Evolutionary conservation across 441 rosid genomes (phyloP), one percentile per base, ranked within the genome.

Genomic region (Brassica hybrid): DNA sequence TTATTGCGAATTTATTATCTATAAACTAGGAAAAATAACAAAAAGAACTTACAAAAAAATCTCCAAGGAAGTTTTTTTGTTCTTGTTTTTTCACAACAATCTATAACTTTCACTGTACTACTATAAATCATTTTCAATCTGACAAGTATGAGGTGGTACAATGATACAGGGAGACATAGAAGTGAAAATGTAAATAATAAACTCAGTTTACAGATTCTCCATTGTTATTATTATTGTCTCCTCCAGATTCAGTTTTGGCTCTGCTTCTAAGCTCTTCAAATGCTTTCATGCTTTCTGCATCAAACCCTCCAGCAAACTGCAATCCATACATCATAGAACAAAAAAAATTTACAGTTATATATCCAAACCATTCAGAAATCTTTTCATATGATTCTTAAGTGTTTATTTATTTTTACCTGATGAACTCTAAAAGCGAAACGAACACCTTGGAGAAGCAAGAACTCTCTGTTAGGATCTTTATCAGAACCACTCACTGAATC

Each of bases 221-320:
- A 13, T 12, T 75, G 71, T 85, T 83, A 57, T 78, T 89, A 68
- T 52, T 73, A 16, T 82, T 85, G 72, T 84, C 87, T 76, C 76
- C 87, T 11, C 71, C 79, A 63, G 76, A 80, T 60, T 74, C 76
- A 71, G 92, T 72, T 74, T 86, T 83, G 67, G 89, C 89, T 30
- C 95, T 94, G 76, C 85, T 88, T 77, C 98, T 84, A 71, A 95
- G 84, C 21, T 90, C 98, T 85, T 95, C 98, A 72, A 95, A 95
- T 62, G 94, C 96, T 87, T 89, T 95, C 99, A 95, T 95, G 88
- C 98, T 95, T 65, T 91, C 99, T 21, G 92, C 95, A 79, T 95
- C 99, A 80, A 95, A 95, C 16, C 99, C 99, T 64, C 98, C 99
- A 3, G 97, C 95, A 86, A 95, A 95, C 99, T 95, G 90, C 78